Base-by-base conservation (phyloP, 2,329 filamentous ascomycete genomes). In the Paracoccidioides lutzii region DNA sequence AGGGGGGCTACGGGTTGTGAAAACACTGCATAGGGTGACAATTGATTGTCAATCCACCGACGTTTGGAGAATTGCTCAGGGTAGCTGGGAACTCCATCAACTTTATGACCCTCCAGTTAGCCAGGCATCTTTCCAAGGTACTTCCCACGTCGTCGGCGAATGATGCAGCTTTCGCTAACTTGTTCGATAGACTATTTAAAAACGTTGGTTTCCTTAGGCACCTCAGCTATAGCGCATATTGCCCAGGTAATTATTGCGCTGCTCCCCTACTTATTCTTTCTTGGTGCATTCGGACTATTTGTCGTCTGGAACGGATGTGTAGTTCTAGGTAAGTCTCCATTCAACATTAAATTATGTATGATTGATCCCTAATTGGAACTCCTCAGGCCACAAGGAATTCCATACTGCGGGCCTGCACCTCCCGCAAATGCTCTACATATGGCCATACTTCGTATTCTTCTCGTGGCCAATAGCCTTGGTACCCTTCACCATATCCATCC, bases 341-440 rank as follows among this genome's bases (percentile, higher is more conserved):
- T 7, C 8, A 14, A 30, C 40, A 46, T 42, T n/a, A 15, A 22
- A 14, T 58, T 52, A 33, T 53, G 38, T 14, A 53, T 52, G 15
- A 30, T 22, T 10, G n/a, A 35, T 32, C 4, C 43, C 22, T 58
- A 6, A 54, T 64, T 75, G 54, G 74, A 55, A 42, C 1, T 9
- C 28, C 28, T 3, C 55, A 89, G 88, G 90, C 41, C 93, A 98
- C 71, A 97, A 96, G 72, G 85, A 88, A 32, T 96, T 95, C 66
- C 93, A 98, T 65, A 78, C 93, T 37, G 90, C 90, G 0, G 93
- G 90, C 0, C 74, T 97, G 10, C 91, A 98, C 66, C 73, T 93
- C 4, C 80, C 91, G 0, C 93, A 98, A 71, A 87, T 98, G 81
- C 83, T 97, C 15, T 98, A 98, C 66, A 84, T 97, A 61, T 95